Percentiles rank a stretch among this genome's conserved stretches.
phyloP scores from a whole-genome alignment of 2,329 filamentous ascomycete species.

The Pyrenochaeta sp. region DNA sequence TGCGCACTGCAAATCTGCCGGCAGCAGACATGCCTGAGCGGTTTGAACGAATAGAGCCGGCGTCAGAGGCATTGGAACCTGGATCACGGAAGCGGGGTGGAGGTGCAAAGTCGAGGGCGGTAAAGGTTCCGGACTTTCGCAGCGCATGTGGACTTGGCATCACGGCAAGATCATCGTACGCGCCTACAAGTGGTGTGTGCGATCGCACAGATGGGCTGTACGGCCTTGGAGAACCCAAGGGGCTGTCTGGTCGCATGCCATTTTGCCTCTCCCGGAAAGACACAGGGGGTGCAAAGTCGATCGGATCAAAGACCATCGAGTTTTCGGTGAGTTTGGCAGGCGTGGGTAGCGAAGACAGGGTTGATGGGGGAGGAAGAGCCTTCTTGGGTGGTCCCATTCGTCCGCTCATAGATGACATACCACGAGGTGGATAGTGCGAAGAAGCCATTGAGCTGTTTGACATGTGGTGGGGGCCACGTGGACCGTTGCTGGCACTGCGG shows the following conservation, averaged over 20 bases:
- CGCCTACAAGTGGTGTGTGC: slow-evolving; percentile 79
- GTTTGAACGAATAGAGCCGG: slow-evolving; percentile 69
- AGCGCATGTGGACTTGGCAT: slow-evolving; percentile 87
- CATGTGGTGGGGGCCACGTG: slow-evolving; percentile 53
- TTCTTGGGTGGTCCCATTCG: slow-evolving; percentile 56
- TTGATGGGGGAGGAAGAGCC: slow-evolving; percentile 73
- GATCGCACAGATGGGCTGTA: slow-evolving; percentile 77
- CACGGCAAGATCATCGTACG: slow-evolving; percentile 84
- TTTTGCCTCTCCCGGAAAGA: slow-evolving; percentile 68
- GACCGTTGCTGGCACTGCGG: slow-evolving; percentile 45
- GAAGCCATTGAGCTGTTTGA: slow-evolving; percentile 60
- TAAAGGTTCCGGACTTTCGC: slow-evolving; percentile 80
- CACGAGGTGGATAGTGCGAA: slow-evolving; percentile 47
- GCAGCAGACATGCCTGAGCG: slow-evolving; percentile 76
- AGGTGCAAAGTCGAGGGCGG: slow-evolving; percentile 80
- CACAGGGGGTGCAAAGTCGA: slow-evolving; percentile 85
- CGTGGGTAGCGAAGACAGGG: slow-evolving; percentile 80
- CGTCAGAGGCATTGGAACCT: slow-evolving; percentile 51
- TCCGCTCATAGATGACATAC: slow-evolving; percentile 53
- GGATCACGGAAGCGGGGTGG: slow-evolving; percentile 72
- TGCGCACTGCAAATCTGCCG: slow-evolving; percentile 75
- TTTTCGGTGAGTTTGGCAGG: slow-evolving; percentile 87
- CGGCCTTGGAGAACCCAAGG: slow-evolving; percentile 65
- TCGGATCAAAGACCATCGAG: slow-evolving; percentile 69
- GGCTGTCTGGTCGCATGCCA: slow-evolving; percentile 69